Evolutionary conservation across 306 rosid genomes (phyloP), one percentile per base, ranked within the genome.

Genomic region (Purshia tridentata): DNA sequence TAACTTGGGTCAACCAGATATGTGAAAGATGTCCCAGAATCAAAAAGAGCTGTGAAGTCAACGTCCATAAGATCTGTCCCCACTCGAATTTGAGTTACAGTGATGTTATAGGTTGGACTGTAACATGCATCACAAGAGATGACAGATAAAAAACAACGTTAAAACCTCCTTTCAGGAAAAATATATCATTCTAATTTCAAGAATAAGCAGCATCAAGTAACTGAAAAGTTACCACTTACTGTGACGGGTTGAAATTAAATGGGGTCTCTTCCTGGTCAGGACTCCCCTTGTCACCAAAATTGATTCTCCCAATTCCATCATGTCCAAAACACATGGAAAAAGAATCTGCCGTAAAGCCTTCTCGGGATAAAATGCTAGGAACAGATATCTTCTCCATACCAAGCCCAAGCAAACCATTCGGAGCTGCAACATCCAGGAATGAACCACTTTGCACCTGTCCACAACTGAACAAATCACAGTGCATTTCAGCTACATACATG

Each of bases 361-460:
- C 93, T 69, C 88, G 80, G 29, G 97, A 87, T 73, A 93, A 86
- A 78, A 89, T 78, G 84, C 97, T 93, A 76, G 98, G 98, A 82
- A 93, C 98, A 50, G 98, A 93, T 89, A 93, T 87, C 78, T 89
- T 88, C 87, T 88, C 93, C 98, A 93, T 91, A 51, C 98, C 98
- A 35, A 91, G 97, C 81, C 98, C 97, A 86, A 93, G 85, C 79
- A 93, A 85, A 74, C 97, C 98, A 29, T 93, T 91, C 54, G 98
- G 98, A 66, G 97, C 98, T 58, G 97, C 96, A 76, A 86, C 87
- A 77, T 93, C 98, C 72, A 91, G 80, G 81, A 93, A 91, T 0
- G 97, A 93, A 63, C 97, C 96, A 70, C 93, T 93, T 85, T 91
- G 98, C 72, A 87, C 89, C 86, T 91, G 93, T 65, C 97, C 98